phyloP scores from a whole-genome alignment of 768 basidiomycete genomes.

The Udeniomyces megalosporus region DNA sequence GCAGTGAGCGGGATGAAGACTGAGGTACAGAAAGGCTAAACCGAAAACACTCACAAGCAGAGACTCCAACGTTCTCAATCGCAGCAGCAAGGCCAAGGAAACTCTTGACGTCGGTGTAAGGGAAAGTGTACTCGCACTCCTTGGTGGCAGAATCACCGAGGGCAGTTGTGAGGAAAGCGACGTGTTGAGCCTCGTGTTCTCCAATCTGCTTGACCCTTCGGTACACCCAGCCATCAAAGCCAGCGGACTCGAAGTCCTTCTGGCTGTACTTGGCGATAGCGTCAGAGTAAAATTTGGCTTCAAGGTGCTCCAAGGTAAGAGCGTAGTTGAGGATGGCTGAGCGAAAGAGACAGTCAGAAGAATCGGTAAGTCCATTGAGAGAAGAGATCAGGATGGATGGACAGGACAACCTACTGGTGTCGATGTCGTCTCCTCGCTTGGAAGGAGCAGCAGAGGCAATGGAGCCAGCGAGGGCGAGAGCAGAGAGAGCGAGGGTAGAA shows the following conservation, averaged over 20 bases:
- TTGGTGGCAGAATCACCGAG: not conserved
- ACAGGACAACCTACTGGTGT: not conserved
- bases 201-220: constrained; percentile 26
- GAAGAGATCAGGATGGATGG: too few relatives aligned
- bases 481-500: not conserved
- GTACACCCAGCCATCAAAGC: constrained; percentile 35
- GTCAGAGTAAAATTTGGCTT: constrained; percentile 8
- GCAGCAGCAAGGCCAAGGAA: constrained; percentile 33
- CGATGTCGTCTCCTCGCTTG: not conserved
- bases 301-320: not conserved
- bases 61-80: constrained; percentile 41
- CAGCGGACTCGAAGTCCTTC: constrained; percentile 35
- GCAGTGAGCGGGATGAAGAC: too few relatives aligned
- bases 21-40: too few relatives aligned
- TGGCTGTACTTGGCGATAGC: constrained; percentile 36
- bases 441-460: not conserved
- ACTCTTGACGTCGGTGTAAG: constrained; percentile 22
- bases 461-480: not conserved
- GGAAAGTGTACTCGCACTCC: constrained; percentile 15
- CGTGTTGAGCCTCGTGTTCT: not conserved
- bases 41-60: constrained; percentile 20
- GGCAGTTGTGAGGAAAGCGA: not conserved
- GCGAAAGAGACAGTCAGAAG: too few relatives aligned
- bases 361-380: too few relatives aligned
- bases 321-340: not conserved